A percentile compares a stretch with the other conserved stretches of the same genome.
Conservation (phyloP, 2,329 filamentous ascomycete species). For the Trichophyton verrucosum region DNA sequence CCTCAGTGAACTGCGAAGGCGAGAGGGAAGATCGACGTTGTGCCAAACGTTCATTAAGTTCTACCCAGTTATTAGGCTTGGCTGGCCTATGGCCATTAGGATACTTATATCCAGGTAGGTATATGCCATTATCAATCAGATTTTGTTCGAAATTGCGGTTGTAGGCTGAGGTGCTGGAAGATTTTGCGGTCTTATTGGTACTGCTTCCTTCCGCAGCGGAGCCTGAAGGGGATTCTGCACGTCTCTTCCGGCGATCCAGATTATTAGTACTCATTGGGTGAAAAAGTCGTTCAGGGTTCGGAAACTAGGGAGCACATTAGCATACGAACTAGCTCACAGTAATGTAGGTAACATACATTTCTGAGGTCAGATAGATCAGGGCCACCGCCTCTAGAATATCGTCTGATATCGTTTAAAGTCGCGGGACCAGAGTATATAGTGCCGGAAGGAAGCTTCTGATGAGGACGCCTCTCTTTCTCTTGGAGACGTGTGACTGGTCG, state of each 20-base stretch:
- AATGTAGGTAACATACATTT: not conserved
- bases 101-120: not conserved
- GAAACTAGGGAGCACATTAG: not conserved
- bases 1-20: not conserved
- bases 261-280: not conserved
- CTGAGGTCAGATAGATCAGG: not conserved
- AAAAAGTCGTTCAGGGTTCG: not conserved
- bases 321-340: not conserved
- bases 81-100: not conserved
- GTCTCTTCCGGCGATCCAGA: not conserved
- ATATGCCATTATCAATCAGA: not conserved
- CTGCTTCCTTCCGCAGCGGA: not conserved
- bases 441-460: slow-evolving; percentile 4
- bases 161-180: not conserved
- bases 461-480: slow-evolving; percentile 6
- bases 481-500: slow-evolving; percentile 8
- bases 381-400: not conserved
- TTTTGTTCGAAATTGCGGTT: not conserved
- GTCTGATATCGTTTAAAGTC: not conserved
- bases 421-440: not conserved
- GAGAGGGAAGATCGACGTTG: not conserved
- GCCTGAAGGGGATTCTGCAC: not conserved
- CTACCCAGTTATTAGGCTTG: not conserved
- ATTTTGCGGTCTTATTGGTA: not conserved
- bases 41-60: not conserved